Base-by-base conservation (phyloP, 2,329 filamentous ascomycete genomes). In the Fusarium caatingaense region DNA sequence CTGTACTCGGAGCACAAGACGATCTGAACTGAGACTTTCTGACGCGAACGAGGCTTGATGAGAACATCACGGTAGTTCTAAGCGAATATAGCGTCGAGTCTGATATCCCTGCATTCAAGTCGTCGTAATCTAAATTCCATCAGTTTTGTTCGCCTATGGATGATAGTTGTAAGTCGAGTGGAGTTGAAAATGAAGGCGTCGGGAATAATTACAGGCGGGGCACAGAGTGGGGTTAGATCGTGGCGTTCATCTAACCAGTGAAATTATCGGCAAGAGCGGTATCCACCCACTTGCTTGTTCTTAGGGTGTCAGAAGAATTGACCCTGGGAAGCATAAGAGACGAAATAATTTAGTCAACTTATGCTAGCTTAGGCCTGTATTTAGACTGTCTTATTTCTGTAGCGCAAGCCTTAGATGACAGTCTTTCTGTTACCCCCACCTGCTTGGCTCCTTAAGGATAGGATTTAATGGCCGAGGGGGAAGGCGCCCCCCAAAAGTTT, bases 391-490 rank as follows among this genome's bases (percentile, higher is more conserved):
- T 28, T 28, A 28, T 13, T 28, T 13, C 12, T 28, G 28, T 28
- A 28, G 28, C 28, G 4, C 5, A 16, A 34, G 8, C 30, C 8
- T 34, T 34, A 2, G 30, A 9, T 16, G 30, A 9, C 30, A 34
- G 8, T 8, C 5, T 16, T 34, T 34, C 32, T 18, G 32, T 18
- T 27, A 3, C 30, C 11, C 18, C 28, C 28, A 28, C 28, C 37
- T 23, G 28, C 28, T 55, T 42, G 30, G 32, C 27, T 5, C 34
- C 34, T 49, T 15, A 21, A 32, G 58, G 68, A 63, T 64, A 66
- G 66, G 68, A 72, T 73, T 72, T 49, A 68, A 63, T 53, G 56
- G 59, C 44, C 60, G 42, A 56, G 40, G 40, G 42, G 40, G 47
- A 56, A 60, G 64, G 41, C 34, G 45, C 34, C 55, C 50, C 68